Evolutionary conservation across 2,329 filamentous ascomycete genomes (phyloP).

Genomic region (Fusarium redolens): DNA sequence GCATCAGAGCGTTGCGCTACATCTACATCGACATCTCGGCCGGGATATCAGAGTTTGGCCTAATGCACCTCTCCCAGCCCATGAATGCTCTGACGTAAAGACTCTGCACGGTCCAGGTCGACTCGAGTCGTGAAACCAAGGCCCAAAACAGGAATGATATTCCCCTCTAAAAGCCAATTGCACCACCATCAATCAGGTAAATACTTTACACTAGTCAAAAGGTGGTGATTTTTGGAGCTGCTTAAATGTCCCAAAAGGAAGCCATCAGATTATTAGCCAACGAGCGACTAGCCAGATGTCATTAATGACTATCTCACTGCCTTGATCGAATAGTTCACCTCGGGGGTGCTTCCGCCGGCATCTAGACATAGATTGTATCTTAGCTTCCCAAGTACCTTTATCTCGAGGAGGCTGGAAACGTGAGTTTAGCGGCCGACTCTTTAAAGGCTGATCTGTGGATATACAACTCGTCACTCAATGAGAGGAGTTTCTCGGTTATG

Average conservation of each 20-base stretch:
- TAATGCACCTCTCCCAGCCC: constrained; percentile 21
- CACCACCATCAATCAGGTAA: not conserved
- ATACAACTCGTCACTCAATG: not conserved
- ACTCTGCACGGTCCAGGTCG: constrained; percentile 16
- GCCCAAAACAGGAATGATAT: constrained; percentile 15
- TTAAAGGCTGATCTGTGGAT: constrained; percentile 4
- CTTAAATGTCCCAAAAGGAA: not conserved
- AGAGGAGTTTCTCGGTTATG: not conserved
- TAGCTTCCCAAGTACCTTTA: not conserved
- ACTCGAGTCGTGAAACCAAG: constrained; percentile 18
- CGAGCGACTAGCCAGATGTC: constrained; percentile 20
- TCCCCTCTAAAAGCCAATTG: constrained; percentile 6
- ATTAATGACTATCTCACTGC: constrained; percentile 6
- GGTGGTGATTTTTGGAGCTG: constrained; percentile 23
- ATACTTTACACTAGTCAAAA: constrained; percentile 22
- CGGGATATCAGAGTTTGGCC: constrained; percentile 33
- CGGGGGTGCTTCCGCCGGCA: constrained; percentile 9
- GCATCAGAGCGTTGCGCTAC: constrained; percentile 18
- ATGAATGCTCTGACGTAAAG: constrained; percentile 32
- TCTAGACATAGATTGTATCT: not conserved
- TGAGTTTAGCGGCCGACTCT: constrained; percentile 5
- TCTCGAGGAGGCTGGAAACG: constrained; percentile 7
- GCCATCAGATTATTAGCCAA: constrained; percentile 11
- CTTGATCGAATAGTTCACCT: not conserved
- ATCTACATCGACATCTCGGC: constrained; percentile 26